These are phyloP conservation scores for Phytophthora podocarpi DNA, from an alignment of 352 stramenopile genomes.

Conservation along the genomic window DNA sequence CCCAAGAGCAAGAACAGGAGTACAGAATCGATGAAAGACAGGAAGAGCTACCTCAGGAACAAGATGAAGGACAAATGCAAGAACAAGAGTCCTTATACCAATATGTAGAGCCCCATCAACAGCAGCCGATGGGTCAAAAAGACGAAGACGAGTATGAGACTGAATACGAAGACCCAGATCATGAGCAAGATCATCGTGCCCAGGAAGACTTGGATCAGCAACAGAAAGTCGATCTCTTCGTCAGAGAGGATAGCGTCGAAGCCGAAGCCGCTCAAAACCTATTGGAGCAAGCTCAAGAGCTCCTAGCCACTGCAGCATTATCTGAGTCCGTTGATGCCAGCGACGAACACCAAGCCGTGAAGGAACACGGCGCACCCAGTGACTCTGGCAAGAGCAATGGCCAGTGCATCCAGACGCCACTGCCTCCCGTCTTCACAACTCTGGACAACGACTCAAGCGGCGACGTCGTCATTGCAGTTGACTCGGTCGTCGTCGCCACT, in stretches of 20 bases:
- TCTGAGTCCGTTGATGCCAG: conserved; percentile 11
- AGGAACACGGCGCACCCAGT: background rate
- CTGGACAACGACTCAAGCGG: conserved; percentile 10
- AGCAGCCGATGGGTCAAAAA: background rate
- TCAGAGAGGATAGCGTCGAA: background rate
- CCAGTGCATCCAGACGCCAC: background rate
- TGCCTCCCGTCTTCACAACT: conserved; percentile 1
- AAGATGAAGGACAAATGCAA: background rate
- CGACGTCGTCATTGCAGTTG: conserved; percentile 8
- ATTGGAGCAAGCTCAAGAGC: conserved; percentile 23
- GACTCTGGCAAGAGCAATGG: conserved; percentile 12
- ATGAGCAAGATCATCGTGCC: background rate
- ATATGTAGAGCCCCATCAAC: background rate
- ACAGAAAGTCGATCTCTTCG: background rate
- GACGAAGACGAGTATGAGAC: conserved; percentile 16
- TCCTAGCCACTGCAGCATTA: conserved; percentile 11
- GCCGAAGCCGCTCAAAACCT: background rate
- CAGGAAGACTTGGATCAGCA: background rate
- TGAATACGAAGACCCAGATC: conserved; percentile 16
- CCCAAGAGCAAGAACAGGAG: background rate
- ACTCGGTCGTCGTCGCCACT: conserved; percentile 18
- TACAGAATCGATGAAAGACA: background rate
- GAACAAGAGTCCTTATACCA: background rate
- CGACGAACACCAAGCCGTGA: conserved; percentile 1
- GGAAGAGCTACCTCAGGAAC: background rate